A percentile compares a stretch with the other conserved stretches of the same genome.
These are phyloP conservation scores for Diaporthe citrichinensis DNA, from an alignment of 2,329 filamentous ascomycete genomes.

Conservation along the genomic window DNA sequence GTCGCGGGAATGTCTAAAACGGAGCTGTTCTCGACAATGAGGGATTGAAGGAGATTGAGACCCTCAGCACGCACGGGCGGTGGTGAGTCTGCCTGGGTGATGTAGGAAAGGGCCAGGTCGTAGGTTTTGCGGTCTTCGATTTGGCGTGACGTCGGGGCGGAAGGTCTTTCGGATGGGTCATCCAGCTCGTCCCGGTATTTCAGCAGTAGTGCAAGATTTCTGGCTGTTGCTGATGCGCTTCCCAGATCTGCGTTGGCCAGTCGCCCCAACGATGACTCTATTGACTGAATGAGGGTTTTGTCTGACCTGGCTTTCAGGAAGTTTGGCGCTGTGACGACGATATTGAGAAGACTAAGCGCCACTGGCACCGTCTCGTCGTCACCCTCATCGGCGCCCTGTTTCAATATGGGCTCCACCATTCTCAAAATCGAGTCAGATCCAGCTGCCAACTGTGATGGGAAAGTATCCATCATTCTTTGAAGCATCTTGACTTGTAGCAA, in stretches of 20 bases:
- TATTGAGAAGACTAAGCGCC: conserved; percentile 72
- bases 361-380: conserved; percentile 66
- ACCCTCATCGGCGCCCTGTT: conserved; percentile 54
- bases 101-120: conserved; percentile 74
- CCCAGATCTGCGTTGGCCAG: conserved; percentile 56
- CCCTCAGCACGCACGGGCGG: conserved; percentile 78
- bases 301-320: conserved; percentile 66
- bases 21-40: conserved; percentile 69
- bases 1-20: conserved; percentile 77
- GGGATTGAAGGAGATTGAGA: conserved; percentile 69
- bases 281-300: conserved; percentile 56
- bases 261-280: conserved; percentile 64
- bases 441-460: conserved; percentile 74
- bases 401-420: conserved; percentile 73
- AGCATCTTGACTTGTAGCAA: conserved; percentile 74
- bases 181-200: conserved; percentile 69
- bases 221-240: conserved; percentile 66
- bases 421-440: conserved; percentile 76
- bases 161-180: conserved; percentile 54
- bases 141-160: conserved; percentile 61
- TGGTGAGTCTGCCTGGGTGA: conserved; percentile 72
- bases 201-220: conserved; percentile 69
- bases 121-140: conserved; percentile 74
- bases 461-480: conserved; percentile 74
- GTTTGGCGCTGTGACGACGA: conserved; percentile 69